Percentiles rank a stretch among this genome's conserved stretches.
phyloP scores from a whole-genome alignment of 768 basidiomycete genomes.

The Crepidotus variabilis region DNA sequence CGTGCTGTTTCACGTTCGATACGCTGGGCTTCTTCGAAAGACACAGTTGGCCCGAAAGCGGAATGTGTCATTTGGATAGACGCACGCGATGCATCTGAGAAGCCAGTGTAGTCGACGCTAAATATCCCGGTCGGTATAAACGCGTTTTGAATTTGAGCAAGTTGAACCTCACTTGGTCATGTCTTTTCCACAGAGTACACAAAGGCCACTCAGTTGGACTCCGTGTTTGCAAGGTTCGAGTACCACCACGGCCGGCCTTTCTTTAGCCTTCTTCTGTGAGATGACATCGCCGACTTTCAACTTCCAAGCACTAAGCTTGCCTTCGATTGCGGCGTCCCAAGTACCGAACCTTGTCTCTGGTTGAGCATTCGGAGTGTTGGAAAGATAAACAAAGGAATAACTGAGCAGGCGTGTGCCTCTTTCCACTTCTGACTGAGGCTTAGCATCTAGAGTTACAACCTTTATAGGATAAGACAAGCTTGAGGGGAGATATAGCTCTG shows the following conservation, averaged over 20 bases:
- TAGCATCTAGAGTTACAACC: constrained; percentile 64
- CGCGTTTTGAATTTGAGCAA: constrained; percentile 8
- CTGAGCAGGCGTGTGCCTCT: constrained; percentile 80
- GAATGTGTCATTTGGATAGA: constrained; percentile 94
- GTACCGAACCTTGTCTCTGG: constrained; percentile 78
- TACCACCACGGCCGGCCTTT: constrained; percentile 60
- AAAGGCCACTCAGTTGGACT: constrained; percentile 88
- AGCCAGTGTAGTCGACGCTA: constrained; percentile 82
- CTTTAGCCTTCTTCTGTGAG: constrained; percentile 52
- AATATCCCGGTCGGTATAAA: constrained; percentile 7
- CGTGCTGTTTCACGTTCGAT: constrained; percentile 82
- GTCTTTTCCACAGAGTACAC: constrained; percentile 93
- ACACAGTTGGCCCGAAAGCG: constrained; percentile 87
- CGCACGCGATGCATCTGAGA: constrained; percentile 82
- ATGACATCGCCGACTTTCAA: constrained; percentile 64
- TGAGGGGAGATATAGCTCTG: constrained; percentile 72
- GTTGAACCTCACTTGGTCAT: constrained; percentile 71
- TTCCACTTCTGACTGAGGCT: constrained; percentile 39
- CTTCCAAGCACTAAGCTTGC: constrained; percentile 70
- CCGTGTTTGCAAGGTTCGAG: constrained; percentile 96
- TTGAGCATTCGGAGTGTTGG: constrained; percentile 38
- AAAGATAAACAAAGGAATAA: constrained; percentile 71
- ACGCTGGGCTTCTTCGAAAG: constrained; percentile 85
- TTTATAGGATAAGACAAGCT: constrained; percentile 86
- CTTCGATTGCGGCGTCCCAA: constrained; percentile 89